Evolutionary conservation across 83 land plant genomes (phyloP).

Genomic region (Diphasiastrum complanatum): DNA sequence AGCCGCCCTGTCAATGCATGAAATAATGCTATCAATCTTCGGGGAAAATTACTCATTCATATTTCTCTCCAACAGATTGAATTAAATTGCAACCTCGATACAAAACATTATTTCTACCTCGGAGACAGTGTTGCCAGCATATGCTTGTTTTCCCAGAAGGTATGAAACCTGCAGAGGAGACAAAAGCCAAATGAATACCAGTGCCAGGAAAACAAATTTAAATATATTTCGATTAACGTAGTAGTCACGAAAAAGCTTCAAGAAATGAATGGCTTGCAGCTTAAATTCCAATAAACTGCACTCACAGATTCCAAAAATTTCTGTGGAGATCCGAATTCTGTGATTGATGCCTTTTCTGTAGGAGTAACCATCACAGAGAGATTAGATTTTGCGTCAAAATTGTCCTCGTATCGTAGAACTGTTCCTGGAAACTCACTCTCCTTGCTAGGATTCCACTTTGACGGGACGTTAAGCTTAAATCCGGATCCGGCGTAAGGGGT

Average conservation of each 20-base stretch:
- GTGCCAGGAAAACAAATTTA: neutral
- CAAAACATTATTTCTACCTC: conserved; percentile 47
- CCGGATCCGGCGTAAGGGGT: conserved; percentile 59
- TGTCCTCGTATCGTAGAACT: conserved; percentile 89
- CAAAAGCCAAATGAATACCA: neutral
- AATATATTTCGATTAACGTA: neutral
- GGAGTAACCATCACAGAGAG: conserved; percentile 60
- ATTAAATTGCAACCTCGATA: neutral
- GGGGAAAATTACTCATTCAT: neutral
- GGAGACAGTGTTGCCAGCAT: conserved; percentile 66
- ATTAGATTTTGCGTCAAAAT: conserved; percentile 74
- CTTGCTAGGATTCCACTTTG: conserved; percentile 96
- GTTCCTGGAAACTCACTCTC: conserved; percentile 88
- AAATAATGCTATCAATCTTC: neutral
- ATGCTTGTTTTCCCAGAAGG: conserved; percentile 83
- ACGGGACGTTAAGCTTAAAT: conserved; percentile 64
- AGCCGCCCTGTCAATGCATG: conserved; percentile 65
- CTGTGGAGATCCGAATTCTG: conserved; percentile 85
- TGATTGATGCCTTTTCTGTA: conserved; percentile 75
- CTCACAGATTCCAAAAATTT: conserved; percentile 36
- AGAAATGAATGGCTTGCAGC: neutral
- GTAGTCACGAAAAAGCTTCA: neutral
- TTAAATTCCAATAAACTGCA: neutral
- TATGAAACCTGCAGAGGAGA: conserved; percentile 55
- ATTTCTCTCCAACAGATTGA: neutral